Base-by-base conservation (phyloP, 2,329 filamentous ascomycete genomes). In the Alternaria novae-zelandiae region DNA sequence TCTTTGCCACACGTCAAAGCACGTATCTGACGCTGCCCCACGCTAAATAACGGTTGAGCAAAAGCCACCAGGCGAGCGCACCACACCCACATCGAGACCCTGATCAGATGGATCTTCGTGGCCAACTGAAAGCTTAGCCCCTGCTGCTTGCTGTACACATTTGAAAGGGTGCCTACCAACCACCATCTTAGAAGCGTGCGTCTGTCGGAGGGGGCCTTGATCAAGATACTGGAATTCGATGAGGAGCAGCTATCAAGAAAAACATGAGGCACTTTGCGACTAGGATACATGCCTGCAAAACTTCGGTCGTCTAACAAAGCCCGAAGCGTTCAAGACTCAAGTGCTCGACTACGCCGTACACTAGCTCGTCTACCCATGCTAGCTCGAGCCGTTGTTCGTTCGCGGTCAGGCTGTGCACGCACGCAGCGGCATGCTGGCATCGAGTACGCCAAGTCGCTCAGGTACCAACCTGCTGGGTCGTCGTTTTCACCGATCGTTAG, bases 401-500 rank as follows among this genome's bases (percentile, higher is more conserved):
- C 56, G 54, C 54, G 58, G 45, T 54, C 44, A 59, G 63, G 61
- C 64, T 64, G 57, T 63, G 61, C 65, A 61, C 13, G 59, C 51
- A 58, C 49, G 55, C 56, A 46, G 59, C 53, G 59, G 61, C 63
- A 62, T 64, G 51, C 57, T 28, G 17, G 49, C 59, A 59, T 64
- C 13, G 47, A 65, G 59, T 28, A 62, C 47, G 54, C 26, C 60
- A 66, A 23, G 66, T 63, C 65, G 54, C 43, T 59, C 57, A 71
- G 57, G 63, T 67, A 71, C 70, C 71, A 65, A 54, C 46, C 9
- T 21, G 25, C 57, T 69, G 70, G 69, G 55, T 45, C 55, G 32
- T 59, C 36, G 54, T 61, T 54, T 66, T 57, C 47, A 65, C 56
- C 63, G 54, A 70, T 61, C 55, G 30, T 57, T 57, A 54, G 57